A percentile compares a stretch with the other conserved stretches of the same genome.
These are phyloP conservation scores for Arthonia radiata DNA, from an alignment of 495 filamentous ascomycete genomes.

Conservation along the genomic window DNA sequence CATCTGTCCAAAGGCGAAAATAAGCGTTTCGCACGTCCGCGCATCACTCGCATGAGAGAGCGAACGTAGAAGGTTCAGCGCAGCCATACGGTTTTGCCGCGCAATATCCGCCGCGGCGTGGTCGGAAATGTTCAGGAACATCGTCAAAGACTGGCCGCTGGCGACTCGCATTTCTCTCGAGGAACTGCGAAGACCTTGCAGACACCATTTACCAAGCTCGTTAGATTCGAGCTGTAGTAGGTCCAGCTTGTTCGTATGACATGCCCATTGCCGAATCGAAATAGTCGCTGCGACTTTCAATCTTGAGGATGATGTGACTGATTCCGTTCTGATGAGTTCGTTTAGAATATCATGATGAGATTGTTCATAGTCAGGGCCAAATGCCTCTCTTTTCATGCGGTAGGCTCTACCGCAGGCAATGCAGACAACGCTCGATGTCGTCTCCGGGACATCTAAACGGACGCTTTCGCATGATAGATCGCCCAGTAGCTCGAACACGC, in stretches of 20 bases:
- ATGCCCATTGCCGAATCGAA: neutral
- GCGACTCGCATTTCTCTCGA: constrained; percentile 65
- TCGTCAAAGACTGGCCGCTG: constrained; percentile 26
- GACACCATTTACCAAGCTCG: constrained; percentile 41
- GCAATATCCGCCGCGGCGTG: constrained; percentile 19
- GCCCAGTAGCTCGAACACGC: no score
- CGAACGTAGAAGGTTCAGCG: constrained; percentile 41
- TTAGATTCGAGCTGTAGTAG: no score
- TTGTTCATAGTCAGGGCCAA: neutral
- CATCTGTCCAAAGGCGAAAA: constrained; percentile 62
- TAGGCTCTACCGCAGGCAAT: no score
- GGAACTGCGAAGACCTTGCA: constrained; percentile 58
- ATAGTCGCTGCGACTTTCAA: neutral
- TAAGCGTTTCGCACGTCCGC: constrained; percentile 53
- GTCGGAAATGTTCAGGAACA: neutral
- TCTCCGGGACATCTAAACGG: no score
- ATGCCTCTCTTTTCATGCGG: neutral
- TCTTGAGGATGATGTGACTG: neutral
- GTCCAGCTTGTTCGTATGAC: neutral
- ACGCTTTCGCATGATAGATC: no score
- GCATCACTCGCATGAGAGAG: constrained; percentile 39
- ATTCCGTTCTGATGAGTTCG: neutral
- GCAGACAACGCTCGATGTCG: no score
- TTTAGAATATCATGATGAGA: neutral
- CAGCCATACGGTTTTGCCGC: constrained; percentile 37